Conservation (phyloP, 768 basidiomycete species). For the Boletellus ananiceps region DNA sequence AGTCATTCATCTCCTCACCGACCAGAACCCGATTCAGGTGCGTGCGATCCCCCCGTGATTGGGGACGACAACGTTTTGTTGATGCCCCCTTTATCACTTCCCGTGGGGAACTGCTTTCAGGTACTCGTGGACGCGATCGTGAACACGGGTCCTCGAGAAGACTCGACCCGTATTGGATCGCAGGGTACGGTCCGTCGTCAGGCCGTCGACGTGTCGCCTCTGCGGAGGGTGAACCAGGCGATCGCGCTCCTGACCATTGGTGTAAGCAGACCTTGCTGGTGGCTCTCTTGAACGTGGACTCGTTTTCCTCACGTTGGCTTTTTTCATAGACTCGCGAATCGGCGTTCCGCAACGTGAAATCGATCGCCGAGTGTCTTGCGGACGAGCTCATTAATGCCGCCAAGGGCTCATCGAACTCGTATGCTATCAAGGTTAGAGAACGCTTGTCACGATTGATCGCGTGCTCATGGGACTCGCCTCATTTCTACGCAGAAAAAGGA, state of each 20-base stretch:
- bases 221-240: conserved; percentile 97
- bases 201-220: conserved; percentile 98
- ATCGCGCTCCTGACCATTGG: conserved; percentile 93
- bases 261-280: conserved; percentile 46
- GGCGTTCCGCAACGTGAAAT: conserved; percentile 99
- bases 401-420: conserved; percentile 99
- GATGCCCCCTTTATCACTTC: not conserved
- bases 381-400: conserved; percentile 99
- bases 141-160: conserved; percentile 99
- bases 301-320: not conserved
- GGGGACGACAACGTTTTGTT: not conserved
- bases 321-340: conserved; percentile 87
- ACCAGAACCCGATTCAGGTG: conserved; percentile 99
- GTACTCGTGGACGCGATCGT: conserved; percentile 97
- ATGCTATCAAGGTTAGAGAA: conserved; percentile 87
- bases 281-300: not conserved
- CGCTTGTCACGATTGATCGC: not conserved
- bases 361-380: conserved; percentile 96
- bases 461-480: conserved; percentile 1
- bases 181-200: conserved; percentile 99
- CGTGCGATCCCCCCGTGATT: conserved; percentile 19
- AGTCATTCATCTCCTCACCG: conserved; percentile 99
- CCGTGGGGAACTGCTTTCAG: conserved; percentile 32
- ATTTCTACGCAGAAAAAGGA: conserved; percentile 78
- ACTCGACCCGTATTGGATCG: conserved; percentile 99